Evolutionary conservation across 768 basidiomycete species (phyloP).

Genomic region (Paxillus involutus): DNA sequence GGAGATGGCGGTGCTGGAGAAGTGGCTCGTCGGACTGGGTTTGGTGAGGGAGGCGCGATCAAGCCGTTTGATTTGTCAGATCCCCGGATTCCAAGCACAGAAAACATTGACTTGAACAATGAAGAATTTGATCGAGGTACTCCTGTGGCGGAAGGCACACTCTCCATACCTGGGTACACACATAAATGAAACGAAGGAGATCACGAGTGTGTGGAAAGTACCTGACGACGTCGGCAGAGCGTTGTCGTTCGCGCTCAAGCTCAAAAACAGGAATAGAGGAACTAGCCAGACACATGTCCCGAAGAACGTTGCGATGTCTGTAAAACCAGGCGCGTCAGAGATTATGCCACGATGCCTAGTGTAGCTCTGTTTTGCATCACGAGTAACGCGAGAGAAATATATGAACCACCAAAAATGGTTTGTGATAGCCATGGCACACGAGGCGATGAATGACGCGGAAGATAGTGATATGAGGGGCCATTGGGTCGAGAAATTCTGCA

Average conservation of each 20-base stretch:
- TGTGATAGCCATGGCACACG: conserved; percentile 78
- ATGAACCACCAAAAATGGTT: conserved; percentile 99
- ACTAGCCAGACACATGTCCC: conserved; percentile 84
- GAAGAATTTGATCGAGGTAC: conserved; percentile 52
- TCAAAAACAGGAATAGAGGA: conserved; percentile 93
- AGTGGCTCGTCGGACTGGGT: conserved; percentile 3
- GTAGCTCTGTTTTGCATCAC: conserved; percentile 54
- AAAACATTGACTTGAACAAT: conserved; percentile 66
- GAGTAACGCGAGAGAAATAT: conserved; percentile 77
- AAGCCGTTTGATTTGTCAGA: conserved; percentile 62
- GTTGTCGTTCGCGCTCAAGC: conserved; percentile 95
- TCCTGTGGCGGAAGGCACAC: conserved; percentile 24
- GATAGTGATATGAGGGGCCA: conserved; percentile 96
- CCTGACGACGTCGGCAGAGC: conserved; percentile 77
- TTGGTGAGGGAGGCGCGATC: conserved; percentile 62
- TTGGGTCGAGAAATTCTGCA: conserved; percentile 83
- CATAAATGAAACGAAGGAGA: neutral
- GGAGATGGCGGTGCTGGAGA: conserved; percentile 33
- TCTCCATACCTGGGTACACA: conserved; percentile 16
- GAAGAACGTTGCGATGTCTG: conserved; percentile 82
- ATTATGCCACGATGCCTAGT: conserved; percentile 45
- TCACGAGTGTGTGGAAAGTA: conserved; percentile 22
- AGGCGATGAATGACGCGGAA: conserved; percentile 80
- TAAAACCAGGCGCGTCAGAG: conserved; percentile 47
- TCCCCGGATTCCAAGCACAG: conserved; percentile 42